These are phyloP conservation scores for Sporothrix brasiliensis DNA, from an alignment of 2,329 filamentous ascomycete species.

Conservation along the genomic window DNA sequence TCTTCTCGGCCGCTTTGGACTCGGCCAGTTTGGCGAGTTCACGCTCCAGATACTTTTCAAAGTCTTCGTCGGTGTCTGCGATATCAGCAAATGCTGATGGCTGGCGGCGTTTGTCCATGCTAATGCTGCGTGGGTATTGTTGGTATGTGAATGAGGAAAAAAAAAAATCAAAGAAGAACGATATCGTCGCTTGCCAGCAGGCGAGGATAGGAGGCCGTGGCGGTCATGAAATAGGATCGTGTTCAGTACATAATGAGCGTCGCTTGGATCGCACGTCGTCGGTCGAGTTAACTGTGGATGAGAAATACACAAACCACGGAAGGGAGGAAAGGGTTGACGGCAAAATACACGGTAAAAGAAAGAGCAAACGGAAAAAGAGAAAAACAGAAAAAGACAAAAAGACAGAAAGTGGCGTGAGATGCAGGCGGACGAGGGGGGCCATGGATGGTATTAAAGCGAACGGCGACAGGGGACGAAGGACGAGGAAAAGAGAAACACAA, in stretches of 20 bases:
- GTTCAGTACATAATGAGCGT: neutral
- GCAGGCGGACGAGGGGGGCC: neutral
- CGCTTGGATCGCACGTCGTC: neutral
- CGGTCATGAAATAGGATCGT: neutral
- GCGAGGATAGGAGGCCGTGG: conserved; percentile 8
- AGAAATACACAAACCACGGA: neutral
- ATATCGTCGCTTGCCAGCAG: conserved; percentile 22
- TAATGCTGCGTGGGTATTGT: too few species aligned
- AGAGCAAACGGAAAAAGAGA: neutral
- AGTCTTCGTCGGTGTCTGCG: conserved; percentile 24
- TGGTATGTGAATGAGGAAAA: neutral
- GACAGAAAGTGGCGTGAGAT: neutral
- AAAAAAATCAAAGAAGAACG: neutral
- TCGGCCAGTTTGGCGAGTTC: conserved; percentile 16
- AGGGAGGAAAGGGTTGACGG: neutral
- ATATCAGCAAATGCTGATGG: neutral
- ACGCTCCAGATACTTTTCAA: conserved; percentile 25
- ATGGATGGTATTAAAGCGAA: neutral
- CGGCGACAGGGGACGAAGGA: neutral
- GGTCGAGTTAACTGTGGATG: neutral
- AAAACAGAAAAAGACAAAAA: neutral
- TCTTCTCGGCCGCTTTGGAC: neutral
- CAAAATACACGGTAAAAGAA: neutral
- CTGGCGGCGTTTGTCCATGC: conserved; percentile 3
- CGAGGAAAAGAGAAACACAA: neutral